Base-by-base conservation (phyloP, 2,329 filamentous ascomycete genomes). In the Sclerotinia glacialis region DNA sequence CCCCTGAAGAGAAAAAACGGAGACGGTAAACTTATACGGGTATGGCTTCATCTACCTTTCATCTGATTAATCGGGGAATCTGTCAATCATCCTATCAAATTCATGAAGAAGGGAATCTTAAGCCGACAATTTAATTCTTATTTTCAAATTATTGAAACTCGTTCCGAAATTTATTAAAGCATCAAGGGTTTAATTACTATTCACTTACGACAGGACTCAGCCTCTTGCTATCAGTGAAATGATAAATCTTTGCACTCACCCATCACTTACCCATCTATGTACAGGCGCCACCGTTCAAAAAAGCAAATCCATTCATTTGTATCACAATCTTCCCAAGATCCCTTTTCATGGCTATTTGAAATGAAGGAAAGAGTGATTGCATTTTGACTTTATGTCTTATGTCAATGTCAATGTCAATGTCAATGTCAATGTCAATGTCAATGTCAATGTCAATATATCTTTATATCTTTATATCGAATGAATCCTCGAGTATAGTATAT, bases 11-110 rank as follows among this genome's bases (percentile, higher is more conserved):
- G 42, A 34, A 60, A 49, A 59, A 60, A 7, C 56, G 56, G 56
- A 47, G 56, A 60, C 42, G 28, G 28, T 47, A 47, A 47, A 60
- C 56, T 34, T 18, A 60, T 49, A 28, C 37, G 28, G 31, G 58
- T 49, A 34, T 60, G 31, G 58, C 58, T 49, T 60, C 58, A 49
- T 60, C 58, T 60, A 37, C 21, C 37, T 28, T n/a, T 49, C 58
- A 60, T 60, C 42, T 46, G 18, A 46, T 23, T 46, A 46, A 59
- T 34, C 40, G 31, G 37, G 3, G 21, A 46, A 47, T 59, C 11
- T 59, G 11, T n/a, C 16, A 47, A 59, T 37, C 31, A 58, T 46
- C 55, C 55, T 58, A 58, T n/a, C 55, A 46, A 14, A 14, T 46
- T 12, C 18, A 34, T 3, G 11, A n/a, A 47, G 26, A 18, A 47